Evolutionary conservation across 768 basidiomycete genomes (phyloP), one percentile per base, ranked within the genome.

Genomic region (Lactarius quietus): DNA sequence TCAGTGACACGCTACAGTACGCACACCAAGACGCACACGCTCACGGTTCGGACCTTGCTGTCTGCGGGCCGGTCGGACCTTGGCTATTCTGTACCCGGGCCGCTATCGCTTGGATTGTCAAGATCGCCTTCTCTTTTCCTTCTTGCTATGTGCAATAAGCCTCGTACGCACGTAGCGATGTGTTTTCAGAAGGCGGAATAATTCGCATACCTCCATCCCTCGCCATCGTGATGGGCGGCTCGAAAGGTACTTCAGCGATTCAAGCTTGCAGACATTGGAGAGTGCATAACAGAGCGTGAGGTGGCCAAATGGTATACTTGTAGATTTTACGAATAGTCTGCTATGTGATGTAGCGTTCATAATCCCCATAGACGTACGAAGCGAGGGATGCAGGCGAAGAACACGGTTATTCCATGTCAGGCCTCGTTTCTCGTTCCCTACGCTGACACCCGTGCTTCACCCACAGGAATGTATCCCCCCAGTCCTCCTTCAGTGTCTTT

Each of bases 231-330:
- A 51, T 75, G 72, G 61, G 74, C 75, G 2, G 72, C 76, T 3
- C 72, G 72, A 29, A 81, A 76, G 59, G 73, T 78, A 15, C 62
- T 81, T n/a, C 78, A 88, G 63, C 83, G 80, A 10, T 92, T 92
- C 79, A 90, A 86, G 64, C 83, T 92, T 43, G 90, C 90, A 1
- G 90, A 93, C 73, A 92, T 94, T 72, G 92, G 93, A 6, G 92
- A 94, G 75, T 93, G 93, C 6, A 93, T 95, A 69, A 93, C 92
- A 28, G 92, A 95, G 75, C 92, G 90, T 72, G 92, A 95, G 76
- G 83, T 95, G 68, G 86, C 95, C 55, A 88, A 87, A 74, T 95
- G 93, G 92, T 90, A 67, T 66, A 85, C 17, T n/a, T 17, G 14
- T 17, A n/a, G 8, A 23, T 26, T n/a, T 35, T 7, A 17, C 53